These are phyloP conservation scores for Penicillium sp. DNA, from an alignment of 2,329 filamentous ascomycete species.

Conservation along the genomic window DNA sequence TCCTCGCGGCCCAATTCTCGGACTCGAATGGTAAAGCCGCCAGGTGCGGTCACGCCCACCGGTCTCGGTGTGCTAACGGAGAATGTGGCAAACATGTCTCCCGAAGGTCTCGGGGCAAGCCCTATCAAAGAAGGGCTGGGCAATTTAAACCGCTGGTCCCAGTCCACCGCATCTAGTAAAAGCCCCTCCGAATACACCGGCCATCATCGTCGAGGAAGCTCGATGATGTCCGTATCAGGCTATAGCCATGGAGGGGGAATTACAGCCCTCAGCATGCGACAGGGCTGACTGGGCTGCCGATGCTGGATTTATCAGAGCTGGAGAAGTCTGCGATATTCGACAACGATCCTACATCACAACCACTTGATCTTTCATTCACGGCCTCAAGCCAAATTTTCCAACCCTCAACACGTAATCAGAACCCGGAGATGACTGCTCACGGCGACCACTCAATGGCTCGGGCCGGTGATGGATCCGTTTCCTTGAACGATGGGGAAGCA, in stretches of 20 bases:
- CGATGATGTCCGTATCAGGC: conserved; percentile 24
- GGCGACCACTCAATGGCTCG: conserved; percentile 16
- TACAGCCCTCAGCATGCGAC: conserved; percentile 18
- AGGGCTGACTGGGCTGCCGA: conserved; percentile 15
- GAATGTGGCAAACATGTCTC: conserved; percentile 13
- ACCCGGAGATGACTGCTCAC: conserved; percentile 3
- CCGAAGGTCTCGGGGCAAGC: conserved; percentile 16
- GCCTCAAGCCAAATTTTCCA: conserved; percentile 21
- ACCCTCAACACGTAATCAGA: conserved; percentile 8
- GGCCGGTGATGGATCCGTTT: conserved; percentile 28
- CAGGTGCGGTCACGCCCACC: conserved; percentile 16
- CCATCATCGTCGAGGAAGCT: conserved; percentile 28
- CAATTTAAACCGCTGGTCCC: conserved; percentile 59
- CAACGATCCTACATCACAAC: conserved; percentile 10
- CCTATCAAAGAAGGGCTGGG: conserved; percentile 47
- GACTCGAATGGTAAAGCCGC: conserved; percentile 18
- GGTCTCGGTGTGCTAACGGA: conserved; percentile 21
- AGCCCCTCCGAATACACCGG: conserved; percentile 24
- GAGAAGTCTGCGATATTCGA: conserved; percentile 21
- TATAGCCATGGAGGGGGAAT: not conserved
- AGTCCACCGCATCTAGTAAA: conserved; percentile 54
- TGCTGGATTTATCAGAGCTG: conserved; percentile 21
- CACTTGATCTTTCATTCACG: conserved; percentile 29
- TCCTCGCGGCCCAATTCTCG: conserved; percentile 22
- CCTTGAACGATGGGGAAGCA: conserved; percentile 27